Base-by-base conservation (phyloP, 2,329 filamentous ascomycete species). In the Macrophomina tecta region DNA sequence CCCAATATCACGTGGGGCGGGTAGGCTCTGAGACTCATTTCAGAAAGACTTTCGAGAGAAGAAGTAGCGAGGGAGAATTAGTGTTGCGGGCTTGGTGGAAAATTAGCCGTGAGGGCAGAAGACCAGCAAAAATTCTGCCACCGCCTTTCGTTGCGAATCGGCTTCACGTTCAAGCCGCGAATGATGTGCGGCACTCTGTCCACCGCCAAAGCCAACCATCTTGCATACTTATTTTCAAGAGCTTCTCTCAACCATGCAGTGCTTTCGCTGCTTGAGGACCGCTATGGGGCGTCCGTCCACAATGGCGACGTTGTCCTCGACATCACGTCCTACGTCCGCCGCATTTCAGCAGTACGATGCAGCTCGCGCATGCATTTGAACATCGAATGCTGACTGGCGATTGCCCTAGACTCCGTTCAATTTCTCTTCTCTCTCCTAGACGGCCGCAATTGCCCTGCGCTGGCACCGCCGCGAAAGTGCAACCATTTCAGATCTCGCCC, bases 11-110 rank as follows among this genome's bases (percentile, higher is more conserved):
- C 74, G 65, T 74, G 70, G 6, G 65, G 64, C 8, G 80, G 80
- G 12, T 80, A 76, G 18, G 75, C 70, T 69, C 77, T 72, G 60
- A 73, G 70, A 14, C 68, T 67, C 78, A 80, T 80, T 68, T 65
- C 71, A 51, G 51, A 23, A n/a, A n/a, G 45, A 12, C 11, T 55
- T 11, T 12, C 4, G 53, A 28, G 14, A 3, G 34, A 28, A 30
- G 36, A 14, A 2, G 32, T 8, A 18, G 18, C 30, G 18, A 52
- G 30, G 40, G 8, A 34, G n/a, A 40, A 42, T 36, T 8, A 34
- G 7, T 46, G 16, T 51, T 36, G 62, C 60, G 16, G 38, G 9
- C 28, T 55, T 53, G 42, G 46, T 42, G 11, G 30, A 46, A 60
- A n/a, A 9, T 38, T 61, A 28, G 23, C 12, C 18, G 14, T n/a